Conservation (phyloP, 345 rosid genomes). For the Diplotaxis tenuifolia region DNA sequence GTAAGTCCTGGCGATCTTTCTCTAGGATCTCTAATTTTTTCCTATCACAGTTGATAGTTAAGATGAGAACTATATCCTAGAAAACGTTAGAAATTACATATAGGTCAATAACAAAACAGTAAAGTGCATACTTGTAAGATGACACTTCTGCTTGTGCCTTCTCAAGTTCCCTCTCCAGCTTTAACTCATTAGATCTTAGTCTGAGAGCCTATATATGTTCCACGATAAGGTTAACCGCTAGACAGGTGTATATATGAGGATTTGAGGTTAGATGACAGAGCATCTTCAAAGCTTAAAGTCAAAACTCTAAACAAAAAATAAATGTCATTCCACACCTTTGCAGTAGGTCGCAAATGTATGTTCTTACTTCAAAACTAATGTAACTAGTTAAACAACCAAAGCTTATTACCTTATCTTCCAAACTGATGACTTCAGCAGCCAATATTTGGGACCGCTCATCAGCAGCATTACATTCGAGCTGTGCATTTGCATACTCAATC, state of each 20-base stretch:
- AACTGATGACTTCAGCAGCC: conserved; percentile 95
- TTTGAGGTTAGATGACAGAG: conserved; percentile 26
- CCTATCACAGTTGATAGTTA: conserved; percentile 43
- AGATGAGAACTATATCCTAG: conserved; percentile 2
- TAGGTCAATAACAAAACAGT: conserved; percentile 16
- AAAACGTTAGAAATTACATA: background rate
- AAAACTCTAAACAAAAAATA: conserved; percentile 7
- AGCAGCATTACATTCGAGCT: conserved; percentile 84
- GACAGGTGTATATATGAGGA: conserved; percentile 18
- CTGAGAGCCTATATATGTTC: conserved; percentile 67
- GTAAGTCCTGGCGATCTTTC: conserved; percentile 87
- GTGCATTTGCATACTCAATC: conserved; percentile 73
- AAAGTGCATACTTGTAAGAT: conserved; percentile 61
- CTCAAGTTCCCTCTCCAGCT: conserved; percentile 90
- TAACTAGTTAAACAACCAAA: background rate
- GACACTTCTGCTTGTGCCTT: conserved; percentile 68
- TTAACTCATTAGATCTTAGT: conserved; percentile 88
- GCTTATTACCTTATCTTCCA: conserved; percentile 93
- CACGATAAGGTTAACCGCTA: conserved; percentile 13
- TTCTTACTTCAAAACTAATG: background rate
- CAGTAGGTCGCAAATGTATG: background rate
- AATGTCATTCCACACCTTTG: conserved; percentile 6
- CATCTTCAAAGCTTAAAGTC: background rate
- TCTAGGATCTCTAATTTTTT: conserved; percentile 82
- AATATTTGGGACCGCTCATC: conserved; percentile 92